Evolutionary conservation across 1,284 basidiomycete species (phyloP), one percentile per base, ranked within the genome.

Genomic region (Phylloboletellus chloephorus): DNA sequence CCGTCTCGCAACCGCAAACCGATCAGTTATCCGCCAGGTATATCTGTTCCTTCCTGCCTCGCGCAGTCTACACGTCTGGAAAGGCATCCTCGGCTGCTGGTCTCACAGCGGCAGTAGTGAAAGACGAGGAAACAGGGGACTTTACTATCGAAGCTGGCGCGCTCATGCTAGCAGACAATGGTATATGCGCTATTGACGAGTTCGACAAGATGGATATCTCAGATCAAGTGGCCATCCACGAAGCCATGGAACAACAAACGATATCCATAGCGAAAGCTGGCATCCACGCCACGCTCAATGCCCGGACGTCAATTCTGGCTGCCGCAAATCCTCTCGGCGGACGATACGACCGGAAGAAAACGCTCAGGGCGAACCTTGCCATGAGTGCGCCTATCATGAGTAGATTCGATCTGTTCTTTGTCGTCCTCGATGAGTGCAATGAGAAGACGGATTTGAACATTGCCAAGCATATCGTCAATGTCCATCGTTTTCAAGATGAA

Each of bases 141-240:
- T 98, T 98, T 68, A 98, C 96, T 0, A 98, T 98, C 58, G 96
- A 99, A 71, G 96, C 95, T 7, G 94, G 93, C 39, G 96, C 96
- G 1, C 77, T 99, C 50, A 98, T 99, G 96, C 78, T 99, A 3
- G 96, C 96, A 6, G 96, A 99, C 71, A 98, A 98, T 54, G 96
- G 96, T 15, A 98, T 98, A 62, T 99, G 96, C 60, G 94, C 95
- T 11, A 98, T 99, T 57, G 96, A 98, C 70, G 96, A 98, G 66
- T 98, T 99, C 63, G 95, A 99, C 78, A 99, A 99, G 71, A 99
- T 98, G 96, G 95, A 98, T 64, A 79, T 98, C 34, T 83, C 90
- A 2, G 96, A 98, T 65, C 96, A 98, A 64, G 93, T 98, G 31
- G 96, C 96, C 24, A 98, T 99, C 53, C 96, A 99, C 75, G 95